A percentile compares a stretch with the other conserved stretches of the same genome.
These are phyloP conservation scores for Torrubiellomyces zombiae DNA, from an alignment of 2,329 filamentous ascomycete genomes.

Conservation along the genomic window DNA sequence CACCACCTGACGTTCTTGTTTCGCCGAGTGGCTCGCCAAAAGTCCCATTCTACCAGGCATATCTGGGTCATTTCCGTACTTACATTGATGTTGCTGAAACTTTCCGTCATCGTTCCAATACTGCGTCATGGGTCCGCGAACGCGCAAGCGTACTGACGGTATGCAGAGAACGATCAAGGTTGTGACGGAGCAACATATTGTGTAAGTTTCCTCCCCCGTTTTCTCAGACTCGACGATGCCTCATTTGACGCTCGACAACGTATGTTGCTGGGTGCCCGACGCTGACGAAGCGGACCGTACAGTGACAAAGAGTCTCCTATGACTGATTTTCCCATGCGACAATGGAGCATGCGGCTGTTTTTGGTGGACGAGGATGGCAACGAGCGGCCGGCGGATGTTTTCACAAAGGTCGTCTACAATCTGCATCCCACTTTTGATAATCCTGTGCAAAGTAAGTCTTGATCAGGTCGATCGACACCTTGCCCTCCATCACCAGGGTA, in stretches of 20 bases:
- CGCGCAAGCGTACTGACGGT: slow-evolving; percentile 11
- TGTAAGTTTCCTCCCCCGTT: slow-evolving; percentile 37
- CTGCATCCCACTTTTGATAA: slow-evolving; percentile 89
- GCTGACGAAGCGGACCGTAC: too few relatives aligned
- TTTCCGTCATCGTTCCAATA: too few relatives aligned
- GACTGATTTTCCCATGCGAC: slow-evolving; percentile 81
- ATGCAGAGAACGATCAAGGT: slow-evolving; percentile 79
- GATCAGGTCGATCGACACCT: slow-evolving; percentile 7
- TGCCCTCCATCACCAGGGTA: not conserved
- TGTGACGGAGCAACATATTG: slow-evolving; percentile 77
- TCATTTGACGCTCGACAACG: too few relatives aligned
- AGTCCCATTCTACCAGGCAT: too few relatives aligned
- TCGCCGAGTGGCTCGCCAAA: too few relatives aligned
- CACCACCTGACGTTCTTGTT: too few relatives aligned
- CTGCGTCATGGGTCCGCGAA: too few relatives aligned
- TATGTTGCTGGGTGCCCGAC: too few relatives aligned
- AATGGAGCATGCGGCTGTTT: slow-evolving; percentile 79
- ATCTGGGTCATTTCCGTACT: too few relatives aligned
- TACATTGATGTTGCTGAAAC: too few relatives aligned
- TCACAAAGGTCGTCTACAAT: slow-evolving; percentile 84
- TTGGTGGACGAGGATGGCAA: slow-evolving; percentile 75
- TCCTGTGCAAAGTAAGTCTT: slow-evolving; percentile 59
- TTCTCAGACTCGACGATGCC: too few relatives aligned
- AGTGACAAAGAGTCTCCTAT: slow-evolving; percentile 67
- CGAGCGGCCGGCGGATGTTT: slow-evolving; percentile 65